These are phyloP conservation scores for Suillus weaverae DNA, from an alignment of 768 basidiomycete species.

Conservation along the genomic window DNA sequence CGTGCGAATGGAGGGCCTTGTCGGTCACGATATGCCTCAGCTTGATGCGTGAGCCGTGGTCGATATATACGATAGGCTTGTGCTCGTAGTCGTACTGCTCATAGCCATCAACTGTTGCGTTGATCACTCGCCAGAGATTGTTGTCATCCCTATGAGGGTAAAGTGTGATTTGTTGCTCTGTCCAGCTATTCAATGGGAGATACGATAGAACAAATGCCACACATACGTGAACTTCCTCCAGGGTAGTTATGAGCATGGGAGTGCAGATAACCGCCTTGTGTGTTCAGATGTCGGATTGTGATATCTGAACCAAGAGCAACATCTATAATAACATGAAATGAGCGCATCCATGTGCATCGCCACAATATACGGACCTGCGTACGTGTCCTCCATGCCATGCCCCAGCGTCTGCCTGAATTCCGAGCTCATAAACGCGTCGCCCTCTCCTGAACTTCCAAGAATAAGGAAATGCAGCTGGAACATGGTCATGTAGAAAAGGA, in stretches of 20 bases:
- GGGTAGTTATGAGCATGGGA: slow-evolving; percentile 93
- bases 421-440: slow-evolving; percentile 99
- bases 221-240: slow-evolving; percentile 83
- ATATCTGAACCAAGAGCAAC: slow-evolving; percentile 82
- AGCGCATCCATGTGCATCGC: background rate
- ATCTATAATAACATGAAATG: slow-evolving; percentile 45
- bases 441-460: slow-evolving; percentile 88
- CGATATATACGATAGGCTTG: slow-evolving; percentile 62
- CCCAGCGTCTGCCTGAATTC: slow-evolving; percentile 96
- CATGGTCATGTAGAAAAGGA: slow-evolving; percentile 93
- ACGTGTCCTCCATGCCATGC: slow-evolving; percentile 90
- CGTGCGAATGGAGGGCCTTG: slow-evolving; percentile 93
- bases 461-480: slow-evolving; percentile 94
- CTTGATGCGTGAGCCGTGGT: slow-evolving; percentile 69
- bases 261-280: slow-evolving; percentile 98
- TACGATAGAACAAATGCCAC: background rate
- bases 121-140: slow-evolving; percentile 87
- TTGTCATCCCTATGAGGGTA: slow-evolving; percentile 98
- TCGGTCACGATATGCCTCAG: slow-evolving; percentile 78
- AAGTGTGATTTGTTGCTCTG: slow-evolving; percentile 98
- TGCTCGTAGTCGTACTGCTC: slow-evolving; percentile 50
- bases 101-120: slow-evolving; percentile 55
- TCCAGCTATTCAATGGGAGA: slow-evolving; percentile 4
- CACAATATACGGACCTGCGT: slow-evolving; percentile 63
- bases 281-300: slow-evolving; percentile 87